Evolutionary conservation across 192 early-diverging fungal genomes (phyloP), one percentile per base, ranked within the genome.

Genomic region (Coemansia sp.): DNA sequence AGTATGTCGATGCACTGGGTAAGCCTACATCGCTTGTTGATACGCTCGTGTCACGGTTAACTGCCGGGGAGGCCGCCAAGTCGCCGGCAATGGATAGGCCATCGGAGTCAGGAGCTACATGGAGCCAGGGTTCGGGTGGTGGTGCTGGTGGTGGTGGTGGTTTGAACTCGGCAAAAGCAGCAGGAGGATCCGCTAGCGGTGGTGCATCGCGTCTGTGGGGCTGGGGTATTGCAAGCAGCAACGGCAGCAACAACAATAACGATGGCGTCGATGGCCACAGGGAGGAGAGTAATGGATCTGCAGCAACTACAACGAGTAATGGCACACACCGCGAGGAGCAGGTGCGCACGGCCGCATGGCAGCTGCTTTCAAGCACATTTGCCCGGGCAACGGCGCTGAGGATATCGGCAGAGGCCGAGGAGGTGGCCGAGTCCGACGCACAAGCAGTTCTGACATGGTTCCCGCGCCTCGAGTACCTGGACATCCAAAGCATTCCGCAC

Each of bases 401-500:
- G 20, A 58, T 81, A 7, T 72, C 79, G 15, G 79, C 73, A 28
- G 79, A 81, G 49, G 73, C 73, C 7, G 79, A 75, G 45, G 79
- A 81, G 42, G 79, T 75, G 1, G 37, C 66, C 7, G 70, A 72
- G 58, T 39, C 52, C 60, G 73, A 81, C n/a, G 72, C 67, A 2
- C 64, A 61, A 43, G 80, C 75, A 0, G 80, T 82, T 8, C 39
- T 82, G 68, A 72, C 80, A 21, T 82, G 80, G 80, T 82, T 82
- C 37, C 80, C 80, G 16, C 70, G 56, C 51, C 71, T 82, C 16
- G 68, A 77, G 43, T 77, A 68, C 37, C 59, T 82, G 33, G 80
- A 82, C 34, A 49, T 71, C 7, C 71, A 74, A 60, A 56, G 71
- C 46, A 74, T 82, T n/a, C 75, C 75, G 37, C 67, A 61, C 10